Evolutionary conservation across 2,329 filamentous ascomycete species (phyloP).

Genomic region (Cordyceps cateniannulata): DNA sequence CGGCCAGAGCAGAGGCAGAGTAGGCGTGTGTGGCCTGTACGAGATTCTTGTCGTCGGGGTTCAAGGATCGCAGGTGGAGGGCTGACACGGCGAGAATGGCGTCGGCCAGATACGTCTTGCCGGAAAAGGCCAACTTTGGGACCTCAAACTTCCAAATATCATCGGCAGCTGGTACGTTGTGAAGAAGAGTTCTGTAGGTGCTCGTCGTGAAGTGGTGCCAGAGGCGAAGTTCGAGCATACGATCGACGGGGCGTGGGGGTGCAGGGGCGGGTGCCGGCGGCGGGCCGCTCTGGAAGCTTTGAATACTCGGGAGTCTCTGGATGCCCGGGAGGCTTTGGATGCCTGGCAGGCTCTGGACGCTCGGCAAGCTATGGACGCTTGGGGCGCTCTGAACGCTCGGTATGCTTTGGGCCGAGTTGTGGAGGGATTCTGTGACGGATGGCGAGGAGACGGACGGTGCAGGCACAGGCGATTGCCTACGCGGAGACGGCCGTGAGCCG

Average conservation of each 20-base stretch:
- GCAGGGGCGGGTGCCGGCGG: constrained; percentile 10
- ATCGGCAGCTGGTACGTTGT: constrained; percentile 43
- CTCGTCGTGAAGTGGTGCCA: constrained; percentile 59
- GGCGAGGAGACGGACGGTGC: constrained; percentile 15
- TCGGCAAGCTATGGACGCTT: too few relatives aligned
- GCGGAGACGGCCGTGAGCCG: neutral
- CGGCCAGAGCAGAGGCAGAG: constrained; percentile 55
- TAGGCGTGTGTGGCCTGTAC: constrained; percentile 58
- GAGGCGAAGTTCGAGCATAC: constrained; percentile 52
- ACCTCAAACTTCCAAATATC: constrained; percentile 55
- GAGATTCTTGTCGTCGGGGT: constrained; percentile 53
- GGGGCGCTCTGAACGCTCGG: too few relatives aligned
- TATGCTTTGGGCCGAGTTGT: neutral
- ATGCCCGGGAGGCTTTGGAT: too few relatives aligned
- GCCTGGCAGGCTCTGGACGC: too few relatives aligned
- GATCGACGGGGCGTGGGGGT: constrained; percentile 20
- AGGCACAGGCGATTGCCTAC: constrained; percentile 10
- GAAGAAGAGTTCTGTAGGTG: constrained; percentile 54
- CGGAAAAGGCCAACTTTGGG: constrained; percentile 54
- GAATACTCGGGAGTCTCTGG: neutral
- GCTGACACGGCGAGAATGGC: constrained; percentile 59
- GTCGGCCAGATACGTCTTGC: constrained; percentile 53
- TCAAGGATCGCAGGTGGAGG: constrained; percentile 51
- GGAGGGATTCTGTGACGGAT: constrained; percentile 15
- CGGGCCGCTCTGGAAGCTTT: constrained; percentile 7